These are phyloP conservation scores for Penicillium brevicompactum DNA, from an alignment of 2,329 filamentous ascomycete genomes.

Conservation along the genomic window DNA sequence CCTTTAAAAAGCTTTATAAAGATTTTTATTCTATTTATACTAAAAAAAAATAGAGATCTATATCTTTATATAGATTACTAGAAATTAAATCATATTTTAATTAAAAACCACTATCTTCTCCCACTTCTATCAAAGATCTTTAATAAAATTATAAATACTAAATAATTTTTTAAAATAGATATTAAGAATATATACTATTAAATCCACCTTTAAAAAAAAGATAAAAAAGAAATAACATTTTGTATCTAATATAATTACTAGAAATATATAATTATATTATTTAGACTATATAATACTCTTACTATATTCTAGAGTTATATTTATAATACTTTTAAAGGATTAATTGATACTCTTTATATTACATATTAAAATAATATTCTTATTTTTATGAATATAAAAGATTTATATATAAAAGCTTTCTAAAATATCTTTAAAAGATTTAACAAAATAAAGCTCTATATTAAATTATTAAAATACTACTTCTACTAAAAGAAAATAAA, in stretches of 20 bases:
- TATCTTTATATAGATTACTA: constrained; percentile 1
- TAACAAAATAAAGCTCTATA: no score
- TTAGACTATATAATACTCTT: neutral
- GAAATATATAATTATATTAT: neutral
- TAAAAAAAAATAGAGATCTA: neutral
- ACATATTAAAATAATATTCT: neutral
- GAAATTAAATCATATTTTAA: neutral
- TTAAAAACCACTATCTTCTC: neutral
- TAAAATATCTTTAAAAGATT: neutral
- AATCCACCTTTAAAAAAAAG: neutral
- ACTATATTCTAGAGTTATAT: neutral
- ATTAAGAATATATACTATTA: neutral
- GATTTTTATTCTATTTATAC: neutral
- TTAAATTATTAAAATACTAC: no score
- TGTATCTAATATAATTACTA: neutral
- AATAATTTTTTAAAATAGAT: neutral
- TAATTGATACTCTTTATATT: neutral
- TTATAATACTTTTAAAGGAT: neutral
- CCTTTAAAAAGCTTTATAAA: neutral
- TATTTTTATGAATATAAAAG: neutral
- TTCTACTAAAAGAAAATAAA: no score
- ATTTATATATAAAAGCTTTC: neutral
- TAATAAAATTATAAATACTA: neutral
- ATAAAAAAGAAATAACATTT: neutral
- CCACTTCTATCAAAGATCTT: neutral